phyloP scores from a whole-genome alignment of 345 rosid genomes.

The Excoecaria cochinchinensis region DNA sequence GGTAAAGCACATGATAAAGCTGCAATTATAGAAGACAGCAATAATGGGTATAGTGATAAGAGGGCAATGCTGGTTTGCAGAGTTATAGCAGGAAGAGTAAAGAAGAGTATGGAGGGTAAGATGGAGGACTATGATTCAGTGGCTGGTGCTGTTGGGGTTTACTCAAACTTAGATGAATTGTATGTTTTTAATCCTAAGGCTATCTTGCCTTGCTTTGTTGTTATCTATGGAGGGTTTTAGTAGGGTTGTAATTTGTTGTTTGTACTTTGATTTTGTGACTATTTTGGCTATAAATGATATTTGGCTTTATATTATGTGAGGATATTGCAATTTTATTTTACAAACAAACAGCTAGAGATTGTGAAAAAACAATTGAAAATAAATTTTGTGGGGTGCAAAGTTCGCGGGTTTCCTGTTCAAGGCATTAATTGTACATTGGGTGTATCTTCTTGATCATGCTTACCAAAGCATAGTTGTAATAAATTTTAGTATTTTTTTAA shows the following conservation, averaged over 20 bases:
- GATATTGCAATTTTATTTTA: background rate
- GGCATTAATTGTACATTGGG: constrained; percentile 39
- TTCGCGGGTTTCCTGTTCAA: constrained; percentile 14
- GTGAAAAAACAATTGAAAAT: constrained; percentile 9
- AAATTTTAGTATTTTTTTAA: background rate
- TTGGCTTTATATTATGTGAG: constrained; percentile 5
- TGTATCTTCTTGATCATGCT: background rate
- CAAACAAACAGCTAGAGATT: background rate
- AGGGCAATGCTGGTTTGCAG: constrained; percentile 83
- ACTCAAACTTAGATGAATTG: constrained; percentile 65
- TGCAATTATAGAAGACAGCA: constrained; percentile 12
- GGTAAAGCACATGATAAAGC: constrained; percentile 72
- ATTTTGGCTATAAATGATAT: background rate
- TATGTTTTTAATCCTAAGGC: constrained; percentile 62
- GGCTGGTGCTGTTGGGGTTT: constrained; percentile 50
- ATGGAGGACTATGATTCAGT: constrained; percentile 62
- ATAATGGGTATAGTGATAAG: constrained; percentile 20
- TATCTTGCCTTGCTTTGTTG: constrained; percentile 83
- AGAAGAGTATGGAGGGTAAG: constrained; percentile 43
- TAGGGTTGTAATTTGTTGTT: background rate
- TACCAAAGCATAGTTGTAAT: background rate
- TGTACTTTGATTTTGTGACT: background rate
- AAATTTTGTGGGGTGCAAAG: constrained; percentile 12
- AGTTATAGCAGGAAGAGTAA: constrained; percentile 75
- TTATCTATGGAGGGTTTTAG: constrained; percentile 55